Conservation (phyloP, 148 eudicot species). For the Euryodendron excelsum region DNA sequence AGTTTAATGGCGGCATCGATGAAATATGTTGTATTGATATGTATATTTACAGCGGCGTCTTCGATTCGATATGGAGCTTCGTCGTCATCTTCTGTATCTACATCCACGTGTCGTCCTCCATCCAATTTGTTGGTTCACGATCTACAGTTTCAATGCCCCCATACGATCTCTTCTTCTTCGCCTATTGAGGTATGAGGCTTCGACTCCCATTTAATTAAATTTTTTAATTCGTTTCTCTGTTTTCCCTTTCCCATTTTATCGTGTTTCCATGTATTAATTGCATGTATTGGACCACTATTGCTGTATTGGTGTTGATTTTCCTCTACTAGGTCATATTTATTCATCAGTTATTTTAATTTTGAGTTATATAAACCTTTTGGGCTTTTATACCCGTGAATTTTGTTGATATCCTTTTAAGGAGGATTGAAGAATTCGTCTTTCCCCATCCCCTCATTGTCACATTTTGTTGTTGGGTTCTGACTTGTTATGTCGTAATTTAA, state of each 20-base stretch:
- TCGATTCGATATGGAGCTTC: constrained; percentile 10
- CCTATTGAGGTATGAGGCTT: constrained; percentile 15
- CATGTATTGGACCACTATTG: too few species aligned
- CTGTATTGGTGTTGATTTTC: background rate
- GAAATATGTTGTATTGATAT: constrained; percentile 7
- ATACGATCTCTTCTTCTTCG: constrained; percentile 4
- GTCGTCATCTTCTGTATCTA: background rate
- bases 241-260: too few species aligned
- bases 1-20: background rate
- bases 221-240: too few species aligned
- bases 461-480: too few species aligned
- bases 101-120: background rate
- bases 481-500: too few species aligned
- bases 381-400: background rate
- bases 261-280: background rate
- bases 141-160: constrained; percentile 22
- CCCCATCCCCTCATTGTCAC: too few species aligned
- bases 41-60: constrained; percentile 12
- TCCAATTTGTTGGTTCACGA: constrained; percentile 3
- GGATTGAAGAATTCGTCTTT: too few species aligned
- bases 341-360: background rate
- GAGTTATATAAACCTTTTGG: background rate
- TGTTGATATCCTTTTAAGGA: too few species aligned
- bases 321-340: background rate
- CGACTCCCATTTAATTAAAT: background rate